A percentile compares a stretch with the other conserved stretches of the same genome.
Conservation (phyloP, 106 monocot species). For the Dendrobium nobile region DNA sequence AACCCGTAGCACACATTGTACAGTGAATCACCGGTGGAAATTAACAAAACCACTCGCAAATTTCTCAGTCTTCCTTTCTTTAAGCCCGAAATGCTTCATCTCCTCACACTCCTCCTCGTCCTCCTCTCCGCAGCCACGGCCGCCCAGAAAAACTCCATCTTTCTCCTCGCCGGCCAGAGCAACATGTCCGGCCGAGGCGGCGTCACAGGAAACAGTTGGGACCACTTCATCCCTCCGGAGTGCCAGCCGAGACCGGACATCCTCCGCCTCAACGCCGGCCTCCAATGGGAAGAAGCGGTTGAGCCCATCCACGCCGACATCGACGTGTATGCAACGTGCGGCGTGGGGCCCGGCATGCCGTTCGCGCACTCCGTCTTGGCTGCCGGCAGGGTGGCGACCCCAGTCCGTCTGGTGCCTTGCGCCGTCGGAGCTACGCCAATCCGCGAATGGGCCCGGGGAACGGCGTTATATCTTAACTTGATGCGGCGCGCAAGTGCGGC, state of each 20-base stretch:
- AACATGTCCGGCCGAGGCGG: slow-evolving; percentile 67
- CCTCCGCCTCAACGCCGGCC: slow-evolving; percentile 46
- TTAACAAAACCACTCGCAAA: too few species aligned
- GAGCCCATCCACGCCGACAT: slow-evolving; percentile 88
- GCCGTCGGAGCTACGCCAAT: slow-evolving; percentile 25
- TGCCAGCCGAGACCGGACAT: slow-evolving; percentile 42
- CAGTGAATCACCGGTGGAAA: too few species aligned
- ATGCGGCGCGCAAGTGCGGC: slow-evolving; percentile 27
- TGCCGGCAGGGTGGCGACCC: too few species aligned
- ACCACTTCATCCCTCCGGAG: slow-evolving; percentile 23
- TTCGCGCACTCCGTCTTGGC: slow-evolving; percentile 48
- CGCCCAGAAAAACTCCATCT: slow-evolving; percentile 22
- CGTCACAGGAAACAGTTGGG: slow-evolving; percentile 20
- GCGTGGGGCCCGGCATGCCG: slow-evolving; percentile 72
- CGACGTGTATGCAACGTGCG: slow-evolving; percentile 52
- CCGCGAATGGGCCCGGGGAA: slow-evolving; percentile 33
- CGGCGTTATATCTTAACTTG: slow-evolving; percentile 20
- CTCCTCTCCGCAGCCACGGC: not conserved
- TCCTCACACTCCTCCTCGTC: not conserved
- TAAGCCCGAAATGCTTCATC: not conserved
- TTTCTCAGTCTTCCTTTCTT: too few species aligned
- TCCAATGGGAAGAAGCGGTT: slow-evolving; percentile 37
- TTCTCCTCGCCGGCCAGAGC: slow-evolving; percentile 55
- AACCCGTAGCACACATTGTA: too few species aligned
- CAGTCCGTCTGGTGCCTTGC: slow-evolving; percentile 28